A percentile compares a stretch with the other conserved stretches of the same genome.
These are phyloP conservation scores for Leucocoprinus leucothites DNA, from an alignment of 768 basidiomycete species.

Conservation along the genomic window DNA sequence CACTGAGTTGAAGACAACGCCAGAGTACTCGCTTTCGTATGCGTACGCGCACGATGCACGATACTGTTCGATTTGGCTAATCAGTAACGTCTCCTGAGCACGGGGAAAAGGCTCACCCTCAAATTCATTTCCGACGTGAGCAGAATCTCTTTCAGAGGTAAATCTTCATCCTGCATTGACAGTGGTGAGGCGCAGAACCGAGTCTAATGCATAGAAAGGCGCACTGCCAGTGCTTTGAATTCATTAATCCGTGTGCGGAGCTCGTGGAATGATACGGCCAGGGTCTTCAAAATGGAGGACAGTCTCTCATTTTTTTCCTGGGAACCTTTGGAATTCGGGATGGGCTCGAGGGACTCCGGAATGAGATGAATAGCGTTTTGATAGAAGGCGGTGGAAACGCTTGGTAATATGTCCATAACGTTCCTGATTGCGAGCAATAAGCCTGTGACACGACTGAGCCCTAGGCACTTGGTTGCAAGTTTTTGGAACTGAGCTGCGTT, in stretches of 20 bases:
- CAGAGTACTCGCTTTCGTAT: neutral
- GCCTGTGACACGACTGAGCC: conserved; percentile 6
- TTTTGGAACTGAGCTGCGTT: neutral
- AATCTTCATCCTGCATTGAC: neutral
- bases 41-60: conserved; percentile 5
- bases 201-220: neutral
- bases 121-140: conserved; percentile 1
- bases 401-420: neutral
- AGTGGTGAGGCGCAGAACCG: neutral
- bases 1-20: too few species aligned
- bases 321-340: neutral
- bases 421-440: conserved; percentile 6
- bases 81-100: neutral
- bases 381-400: conserved; percentile 3
- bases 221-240: conserved; percentile 4
- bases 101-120: neutral
- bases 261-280: neutral
- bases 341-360: neutral
- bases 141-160: neutral
- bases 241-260: conserved; percentile 3
- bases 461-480: conserved; percentile 4
- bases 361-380: neutral
- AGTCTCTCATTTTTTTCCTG: neutral
- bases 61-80: neutral
- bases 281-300: neutral